Evolutionary conservation across 2,329 filamentous ascomycete genomes (phyloP).

Genomic region (Leptographium radiaticola): DNA sequence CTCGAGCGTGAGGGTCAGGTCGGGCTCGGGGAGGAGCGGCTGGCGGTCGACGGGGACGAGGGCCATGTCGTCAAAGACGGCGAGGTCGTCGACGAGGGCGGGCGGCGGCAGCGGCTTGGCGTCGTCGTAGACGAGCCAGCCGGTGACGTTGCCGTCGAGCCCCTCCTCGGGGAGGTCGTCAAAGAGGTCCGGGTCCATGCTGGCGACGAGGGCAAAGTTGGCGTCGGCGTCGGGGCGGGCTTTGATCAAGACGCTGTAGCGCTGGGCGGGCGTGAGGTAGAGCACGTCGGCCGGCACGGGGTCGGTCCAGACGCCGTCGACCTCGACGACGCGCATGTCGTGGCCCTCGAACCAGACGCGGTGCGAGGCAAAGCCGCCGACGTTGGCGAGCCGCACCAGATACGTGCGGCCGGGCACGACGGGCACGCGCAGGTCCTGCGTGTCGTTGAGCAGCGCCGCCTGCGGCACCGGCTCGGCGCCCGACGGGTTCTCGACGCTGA

Average conservation of each 20-base stretch:
- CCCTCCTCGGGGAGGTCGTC: conserved; percentile 46
- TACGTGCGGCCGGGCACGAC: conserved; percentile 59
- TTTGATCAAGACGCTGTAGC: conserved; percentile 50
- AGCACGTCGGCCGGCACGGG: conserved; percentile 46
- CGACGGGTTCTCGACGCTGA: conserved; percentile 40
- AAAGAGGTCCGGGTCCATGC: conserved; percentile 62
- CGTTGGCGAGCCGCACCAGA: conserved; percentile 57
- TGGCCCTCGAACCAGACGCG: conserved; percentile 56
- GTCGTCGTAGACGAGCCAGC: conserved; percentile 47
- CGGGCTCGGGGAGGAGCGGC: conserved; percentile 44
- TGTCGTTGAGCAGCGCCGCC: conserved; percentile 59
- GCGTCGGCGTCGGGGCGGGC: conserved; percentile 45
- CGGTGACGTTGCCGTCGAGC: conserved; percentile 55
- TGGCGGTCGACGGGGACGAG: conserved; percentile 57
- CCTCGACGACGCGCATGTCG: conserved; percentile 55
- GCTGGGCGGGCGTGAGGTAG: conserved; percentile 55
- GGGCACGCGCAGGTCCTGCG: conserved; percentile 42
- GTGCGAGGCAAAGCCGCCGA: conserved; percentile 57
- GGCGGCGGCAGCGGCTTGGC: conserved; percentile 34
- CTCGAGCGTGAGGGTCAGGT: conserved; percentile 49
- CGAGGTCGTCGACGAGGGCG: conserved; percentile 44
- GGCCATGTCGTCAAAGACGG: conserved; percentile 56
- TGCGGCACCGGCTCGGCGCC: conserved; percentile 55
- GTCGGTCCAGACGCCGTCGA: conserved; percentile 59
- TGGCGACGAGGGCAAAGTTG: conserved; percentile 56